These are phyloP conservation scores for Exophiala bonariae DNA, from an alignment of 2,329 filamentous ascomycete genomes.

Conservation along the genomic window DNA sequence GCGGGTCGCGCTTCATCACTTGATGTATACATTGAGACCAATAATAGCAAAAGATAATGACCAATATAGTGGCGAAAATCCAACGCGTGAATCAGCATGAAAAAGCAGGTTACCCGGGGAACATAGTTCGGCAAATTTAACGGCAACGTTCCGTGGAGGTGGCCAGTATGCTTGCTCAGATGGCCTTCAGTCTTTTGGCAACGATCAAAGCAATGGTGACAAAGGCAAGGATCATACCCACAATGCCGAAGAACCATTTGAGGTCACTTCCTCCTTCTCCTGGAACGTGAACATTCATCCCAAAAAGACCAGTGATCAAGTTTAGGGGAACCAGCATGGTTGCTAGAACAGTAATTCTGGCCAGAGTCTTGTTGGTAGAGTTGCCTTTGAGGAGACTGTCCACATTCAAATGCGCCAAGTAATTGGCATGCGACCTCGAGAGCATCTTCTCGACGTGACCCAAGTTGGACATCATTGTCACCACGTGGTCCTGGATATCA, in stretches of 20 bases:
- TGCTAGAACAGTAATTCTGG: conserved; percentile 91
- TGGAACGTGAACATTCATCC: conserved; percentile 53
- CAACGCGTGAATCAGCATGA: too few species aligned
- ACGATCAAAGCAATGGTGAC: conserved; percentile 39
- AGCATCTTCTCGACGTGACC: conserved; percentile 98
- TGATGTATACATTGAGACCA: too few species aligned
- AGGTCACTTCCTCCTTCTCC: conserved; percentile 37
- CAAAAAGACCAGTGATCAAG: conserved; percentile 68
- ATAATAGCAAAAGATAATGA: too few species aligned
- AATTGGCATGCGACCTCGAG: conserved; percentile 90
- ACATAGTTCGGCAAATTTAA: too few species aligned
- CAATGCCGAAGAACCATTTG: conserved; percentile 51
- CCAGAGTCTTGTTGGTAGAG: conserved; percentile 81
- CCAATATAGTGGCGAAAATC: too few species aligned
- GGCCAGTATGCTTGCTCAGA: too few species aligned
- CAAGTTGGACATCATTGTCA: conserved; percentile 98
- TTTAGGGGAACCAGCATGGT: conserved; percentile 97
- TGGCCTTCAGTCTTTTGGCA: conserved; percentile 36
- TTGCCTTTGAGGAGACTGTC: conserved; percentile 88
- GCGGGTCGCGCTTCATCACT: too few species aligned
- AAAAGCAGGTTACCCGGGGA: too few species aligned
- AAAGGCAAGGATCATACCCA: conserved; percentile 46
- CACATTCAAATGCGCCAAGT: conserved; percentile 89
- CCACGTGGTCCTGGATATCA: conserved; percentile 98
- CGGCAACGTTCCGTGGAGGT: too few species aligned